These are phyloP conservation scores for Blastocystis sp. DNA, from an alignment of 352 stramenopile genomes.

Conservation along the genomic window DNA sequence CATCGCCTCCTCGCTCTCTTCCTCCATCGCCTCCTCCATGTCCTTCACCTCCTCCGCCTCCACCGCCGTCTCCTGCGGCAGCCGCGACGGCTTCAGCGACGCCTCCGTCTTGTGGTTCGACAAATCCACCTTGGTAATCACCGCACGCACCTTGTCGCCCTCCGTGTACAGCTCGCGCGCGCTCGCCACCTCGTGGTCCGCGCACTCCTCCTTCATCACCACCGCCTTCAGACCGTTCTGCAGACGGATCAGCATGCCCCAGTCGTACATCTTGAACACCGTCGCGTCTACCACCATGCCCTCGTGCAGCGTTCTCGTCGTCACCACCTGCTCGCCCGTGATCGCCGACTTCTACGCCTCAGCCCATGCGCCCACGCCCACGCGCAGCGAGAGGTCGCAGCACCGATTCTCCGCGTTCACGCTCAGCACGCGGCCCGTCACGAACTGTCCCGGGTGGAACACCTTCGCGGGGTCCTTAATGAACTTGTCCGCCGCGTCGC, in stretches of 20 bases:
- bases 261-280: neutral
- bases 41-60: neutral
- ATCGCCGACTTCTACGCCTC: neutral
- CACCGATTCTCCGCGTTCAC: neutral
- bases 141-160: constrained; percentile 9
- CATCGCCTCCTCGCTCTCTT: neutral
- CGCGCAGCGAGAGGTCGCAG: neutral
- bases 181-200: neutral
- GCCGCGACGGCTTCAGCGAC: constrained; percentile 6
- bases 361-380: neutral
- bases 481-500: neutral
- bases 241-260: neutral
- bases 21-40: constrained; percentile 7
- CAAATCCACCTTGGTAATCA: constrained; percentile 2
- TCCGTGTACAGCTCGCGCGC: constrained; percentile 7
- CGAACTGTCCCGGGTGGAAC: neutral
- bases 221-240: neutral
- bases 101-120: neutral
- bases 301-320: neutral
- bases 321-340: neutral
- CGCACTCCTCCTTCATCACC: constrained; percentile 38
- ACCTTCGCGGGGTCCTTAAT: neutral
- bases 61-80: neutral
- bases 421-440: neutral
- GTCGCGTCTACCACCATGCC: neutral